Conservation (phyloP, 148 eudicot species). For the Vaccinium corymbosum region DNA sequence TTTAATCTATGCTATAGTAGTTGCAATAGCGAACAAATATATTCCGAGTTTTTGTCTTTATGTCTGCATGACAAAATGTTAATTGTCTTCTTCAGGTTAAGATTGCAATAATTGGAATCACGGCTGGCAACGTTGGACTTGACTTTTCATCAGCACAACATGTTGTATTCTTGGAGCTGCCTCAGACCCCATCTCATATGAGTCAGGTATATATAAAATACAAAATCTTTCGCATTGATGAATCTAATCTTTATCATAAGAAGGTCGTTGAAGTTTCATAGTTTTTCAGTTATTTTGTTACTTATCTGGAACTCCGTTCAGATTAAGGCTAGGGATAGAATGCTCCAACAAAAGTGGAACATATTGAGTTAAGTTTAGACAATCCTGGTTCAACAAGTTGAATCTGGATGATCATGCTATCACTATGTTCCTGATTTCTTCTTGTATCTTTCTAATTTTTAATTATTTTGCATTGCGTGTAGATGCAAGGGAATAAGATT, state of each 20-base stretch:
- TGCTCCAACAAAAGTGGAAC: not conserved
- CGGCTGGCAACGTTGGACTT: constrained; percentile 80
- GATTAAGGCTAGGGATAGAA: not conserved
- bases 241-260: not conserved
- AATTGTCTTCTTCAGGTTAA: constrained; percentile 51
- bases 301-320: not conserved
- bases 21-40: not conserved
- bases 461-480: not conserved
- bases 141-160: constrained; percentile 74
- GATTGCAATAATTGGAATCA: constrained; percentile 88
- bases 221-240: not conserved
- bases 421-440: not conserved
- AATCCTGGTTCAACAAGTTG: not conserved
- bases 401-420: constrained; percentile 1
- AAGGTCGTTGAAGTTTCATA: not conserved
- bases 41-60: not conserved
- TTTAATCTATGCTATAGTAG: not conserved
- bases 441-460: not conserved
- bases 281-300: not conserved
- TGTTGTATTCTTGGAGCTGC: constrained; percentile 94
- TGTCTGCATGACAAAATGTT: constrained; percentile 4
- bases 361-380: not conserved
- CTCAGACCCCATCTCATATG: constrained; percentile 61
- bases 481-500: not conserved
- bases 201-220: constrained; percentile 44